A percentile compares a stretch with the other conserved stretches of the same genome.
phyloP scores from a whole-genome alignment of 768 basidiomycete species.

The Suillus subalutaceus region DNA sequence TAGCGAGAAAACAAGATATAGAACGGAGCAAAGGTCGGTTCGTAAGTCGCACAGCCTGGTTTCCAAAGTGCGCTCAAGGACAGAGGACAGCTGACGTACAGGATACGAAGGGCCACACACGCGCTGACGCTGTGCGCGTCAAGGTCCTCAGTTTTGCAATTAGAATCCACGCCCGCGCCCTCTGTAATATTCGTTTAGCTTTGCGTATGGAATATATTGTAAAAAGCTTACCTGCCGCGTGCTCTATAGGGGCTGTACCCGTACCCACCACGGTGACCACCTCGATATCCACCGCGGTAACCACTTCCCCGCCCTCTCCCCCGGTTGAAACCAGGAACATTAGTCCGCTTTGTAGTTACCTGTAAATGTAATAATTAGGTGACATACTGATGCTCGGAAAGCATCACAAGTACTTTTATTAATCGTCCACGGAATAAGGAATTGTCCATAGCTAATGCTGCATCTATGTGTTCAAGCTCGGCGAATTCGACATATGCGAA shows the following conservation, averaged over 20 bases:
- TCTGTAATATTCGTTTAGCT: constrained; percentile 37
- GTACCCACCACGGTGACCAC: constrained; percentile 57
- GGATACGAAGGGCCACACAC: constrained; percentile 18
- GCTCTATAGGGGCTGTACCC: constrained; percentile 59
- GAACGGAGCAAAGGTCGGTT: constrained; percentile 10
- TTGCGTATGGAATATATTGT: constrained; percentile 14
- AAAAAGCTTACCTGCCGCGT: constrained; percentile 69
- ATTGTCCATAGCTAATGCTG: constrained; percentile 92
- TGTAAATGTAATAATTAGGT: constrained; percentile 31
- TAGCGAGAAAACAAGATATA: constrained; percentile 16
- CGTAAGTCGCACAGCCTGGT: constrained; percentile 13
- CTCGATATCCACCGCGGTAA: constrained; percentile 63
- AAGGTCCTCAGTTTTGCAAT: constrained; percentile 23
- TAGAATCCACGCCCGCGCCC: constrained; percentile 75
- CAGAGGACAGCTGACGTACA: constrained; percentile 14
- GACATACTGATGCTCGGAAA: background rate
- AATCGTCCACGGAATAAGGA: constrained; percentile 93
- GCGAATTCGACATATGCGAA: constrained; percentile 99
- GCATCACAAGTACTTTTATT: constrained; percentile 67
- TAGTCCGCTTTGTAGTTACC: constrained; percentile 96
- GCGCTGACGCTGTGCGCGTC: constrained; percentile 20
- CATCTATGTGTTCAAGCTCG: constrained; percentile 87
- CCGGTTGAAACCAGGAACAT: constrained; percentile 89
- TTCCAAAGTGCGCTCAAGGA: constrained; percentile 9
- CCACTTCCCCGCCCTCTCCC: constrained; percentile 74